Evolutionary conservation across 805 yeast genomes (phyloP).

Genomic region (Nakazawaea laoshanensis): DNA sequence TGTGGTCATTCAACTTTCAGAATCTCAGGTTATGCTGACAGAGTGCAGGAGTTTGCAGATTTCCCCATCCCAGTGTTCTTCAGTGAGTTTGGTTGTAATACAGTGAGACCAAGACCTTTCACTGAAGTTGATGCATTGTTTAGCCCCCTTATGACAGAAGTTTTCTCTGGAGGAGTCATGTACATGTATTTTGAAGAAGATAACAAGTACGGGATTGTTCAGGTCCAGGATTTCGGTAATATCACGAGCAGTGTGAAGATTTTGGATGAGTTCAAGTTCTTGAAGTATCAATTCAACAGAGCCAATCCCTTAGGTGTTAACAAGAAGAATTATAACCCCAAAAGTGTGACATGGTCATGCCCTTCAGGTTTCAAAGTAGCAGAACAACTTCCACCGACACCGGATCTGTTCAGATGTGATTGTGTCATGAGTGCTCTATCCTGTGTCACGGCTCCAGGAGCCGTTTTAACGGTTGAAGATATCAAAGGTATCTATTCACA

Average conservation of each 20-base stretch:
- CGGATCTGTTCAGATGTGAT: slow-evolving; percentile 33
- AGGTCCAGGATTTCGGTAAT: slow-evolving; percentile 16
- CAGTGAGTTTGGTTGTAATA: slow-evolving; percentile 77
- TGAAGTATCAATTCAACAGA: slow-evolving; percentile 22
- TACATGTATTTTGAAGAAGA: slow-evolving; percentile 41
- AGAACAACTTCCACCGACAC: slow-evolving; percentile 27
- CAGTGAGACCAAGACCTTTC: slow-evolving; percentile 52
- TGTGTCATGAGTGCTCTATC: slow-evolving; percentile 31
- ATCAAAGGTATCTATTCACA: slow-evolving; percentile 19
- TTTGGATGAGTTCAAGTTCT: slow-evolving; percentile 25
- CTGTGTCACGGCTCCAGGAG: slow-evolving; percentile 22
- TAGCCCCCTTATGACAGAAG: slow-evolving; percentile 60
- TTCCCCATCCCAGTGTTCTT: slow-evolving; percentile 68
- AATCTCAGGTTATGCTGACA: slow-evolving; percentile 64
- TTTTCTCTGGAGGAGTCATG: slow-evolving; percentile 60
- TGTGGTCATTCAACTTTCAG: slow-evolving; percentile 82
- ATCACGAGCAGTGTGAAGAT: slow-evolving; percentile 18
- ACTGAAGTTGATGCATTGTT: slow-evolving; percentile 64
- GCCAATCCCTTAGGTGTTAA: slow-evolving; percentile 17
- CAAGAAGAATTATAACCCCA: slow-evolving; percentile 5
- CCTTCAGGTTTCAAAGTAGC: slow-evolving; percentile 4
- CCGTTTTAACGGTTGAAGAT: slow-evolving; percentile 18
- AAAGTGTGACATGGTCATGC: slow-evolving; percentile 2
- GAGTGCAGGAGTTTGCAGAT: slow-evolving; percentile 50
- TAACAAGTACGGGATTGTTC: slow-evolving; percentile 34